Evolutionary conservation across 2,329 filamentous ascomycete genomes (phyloP), one percentile per base, ranked within the genome.

Genomic region (Fonsecaea pugnacius): DNA sequence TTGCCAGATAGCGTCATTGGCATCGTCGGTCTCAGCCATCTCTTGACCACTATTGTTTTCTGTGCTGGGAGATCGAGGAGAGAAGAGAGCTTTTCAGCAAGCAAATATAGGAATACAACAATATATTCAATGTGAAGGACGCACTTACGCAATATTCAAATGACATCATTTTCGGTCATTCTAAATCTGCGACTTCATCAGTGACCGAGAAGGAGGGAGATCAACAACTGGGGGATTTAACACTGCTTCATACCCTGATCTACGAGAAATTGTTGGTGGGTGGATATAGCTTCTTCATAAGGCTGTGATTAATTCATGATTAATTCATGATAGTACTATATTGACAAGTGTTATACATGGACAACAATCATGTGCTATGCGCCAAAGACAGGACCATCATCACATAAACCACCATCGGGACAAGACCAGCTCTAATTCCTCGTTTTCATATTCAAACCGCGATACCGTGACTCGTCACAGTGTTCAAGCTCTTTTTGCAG

Each of bases 1-100:
- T 48, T 86, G 78, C 86, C 86, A 88, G 30, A 69, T 60, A 32
- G 50, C 58, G 12, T 66, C 67, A 27, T 55, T 35, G n/a, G 36
- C 33, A 30, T 65, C n/a, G 7, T 50, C 12, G 30, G 30, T 16
- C 8, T 18, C 18, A 3, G 12, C 36, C 35, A 40, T 59, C 8
- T 14, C 40, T 35, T 30, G 16, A 58, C 7, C 24, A 32, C 27
- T 2, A 21, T n/a, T 7, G 10, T 48, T 32, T 4, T 6, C n/a
- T 58, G 8, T 21, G 30, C 40, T 32, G n/a, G 10, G 4, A 14
- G 18, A 10, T 48, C 8, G 16, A 27, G 9, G 40, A 24, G 2
- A 48, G 1, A 21, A 24, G 10, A 48, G 43, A 48, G 43, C 10
- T 48, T 48, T 3, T 8, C 18, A 48, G 24, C 3, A 48, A 10